Evolutionary conservation across 192 early-diverging fungal genomes (phyloP), one percentile per base, ranked within the genome.

Genomic region (Coemansia javaensis): DNA sequence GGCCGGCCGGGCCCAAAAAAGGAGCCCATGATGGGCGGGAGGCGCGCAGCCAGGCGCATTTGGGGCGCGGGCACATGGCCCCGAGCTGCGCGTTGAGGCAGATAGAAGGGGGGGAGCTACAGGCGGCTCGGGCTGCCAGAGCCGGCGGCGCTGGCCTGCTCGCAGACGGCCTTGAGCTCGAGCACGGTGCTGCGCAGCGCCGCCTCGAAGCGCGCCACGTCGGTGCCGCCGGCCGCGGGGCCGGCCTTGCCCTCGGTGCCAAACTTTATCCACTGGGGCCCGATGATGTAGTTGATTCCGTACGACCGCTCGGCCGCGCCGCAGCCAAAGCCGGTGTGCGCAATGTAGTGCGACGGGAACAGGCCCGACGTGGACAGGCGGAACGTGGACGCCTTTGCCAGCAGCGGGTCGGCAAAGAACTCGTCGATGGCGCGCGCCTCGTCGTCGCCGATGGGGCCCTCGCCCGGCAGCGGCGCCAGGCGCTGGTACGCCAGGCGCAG

Each of bases 261-360:
- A 69, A 89, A 88, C 47, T 89, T 89, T 44, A 92, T 75, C 16
- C 75, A 41, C 34, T 73, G 63, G 17, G 68, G 51, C n/a, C 72
- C 79, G 2, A 88, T 61, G 46, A 87, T 81, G 55, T 95, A 95
- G 63, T 92, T 93, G 60, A 91, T 85, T 18, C 89, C 90, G 52
- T 91, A 95, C n/a, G 52, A 61, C 1, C 89, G 87, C 44, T 92
- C 83, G 2, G 81, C 77, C 27, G 74, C 81, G 16, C 89, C 84
- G 34, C 83, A 76, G n/a, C 90, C 90, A 66, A 93, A 95, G 4
- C 92, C 92, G n/a, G 87, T 85, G 10, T 83, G 89, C 20, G 77
- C 64, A 40, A 91, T 60, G 38, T 75, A 60, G 38, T 81, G 63
- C 5, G 84, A 83, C 1, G 88, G 77, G 70, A 85, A 83, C 30